Conservation (phyloP, 192 early-diverging fungal species). For the Coemansia sp. region DNA sequence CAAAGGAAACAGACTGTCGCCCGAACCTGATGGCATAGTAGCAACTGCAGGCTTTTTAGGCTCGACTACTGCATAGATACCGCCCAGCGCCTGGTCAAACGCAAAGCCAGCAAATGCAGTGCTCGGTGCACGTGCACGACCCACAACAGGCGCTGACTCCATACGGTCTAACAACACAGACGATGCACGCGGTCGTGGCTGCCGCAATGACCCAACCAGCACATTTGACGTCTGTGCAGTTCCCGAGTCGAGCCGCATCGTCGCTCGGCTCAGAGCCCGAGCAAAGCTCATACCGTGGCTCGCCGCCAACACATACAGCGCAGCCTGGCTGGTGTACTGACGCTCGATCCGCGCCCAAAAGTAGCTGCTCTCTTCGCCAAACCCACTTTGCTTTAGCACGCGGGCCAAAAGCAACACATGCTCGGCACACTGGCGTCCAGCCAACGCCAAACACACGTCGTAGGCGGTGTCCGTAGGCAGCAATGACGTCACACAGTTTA, state of each 20-base stretch:
- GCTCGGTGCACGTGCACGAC: not conserved
- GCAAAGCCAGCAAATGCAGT: constrained; percentile 38
- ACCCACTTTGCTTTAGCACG: constrained; percentile 23
- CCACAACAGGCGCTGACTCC: not conserved
- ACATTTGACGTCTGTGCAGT: not conserved
- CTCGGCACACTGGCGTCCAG: constrained; percentile 35
- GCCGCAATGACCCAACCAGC: constrained; percentile 22
- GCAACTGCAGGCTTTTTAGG: constrained; percentile 9
- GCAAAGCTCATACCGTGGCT: constrained; percentile 29
- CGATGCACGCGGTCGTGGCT: constrained; percentile 10
- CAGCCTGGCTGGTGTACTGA: constrained; percentile 25
- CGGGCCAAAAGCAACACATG: constrained; percentile 26
- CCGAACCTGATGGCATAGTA: not conserved
- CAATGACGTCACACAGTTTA: constrained; percentile 10
- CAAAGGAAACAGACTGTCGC: constrained; percentile 16
- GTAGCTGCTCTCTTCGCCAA: constrained; percentile 33
- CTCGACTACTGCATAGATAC: constrained; percentile 28
- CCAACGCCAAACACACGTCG: constrained; percentile 33
- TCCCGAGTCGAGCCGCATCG: not conserved
- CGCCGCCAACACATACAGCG: constrained; percentile 14
- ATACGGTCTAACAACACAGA: not conserved
- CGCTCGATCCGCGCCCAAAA: constrained; percentile 32
- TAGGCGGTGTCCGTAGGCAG: constrained; percentile 23
- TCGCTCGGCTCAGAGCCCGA: constrained; percentile 3
- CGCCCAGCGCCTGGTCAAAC: constrained; percentile 27